Evolutionary conservation across 768 basidiomycete species (phyloP).

Genomic region (Pisolithus albus): DNA sequence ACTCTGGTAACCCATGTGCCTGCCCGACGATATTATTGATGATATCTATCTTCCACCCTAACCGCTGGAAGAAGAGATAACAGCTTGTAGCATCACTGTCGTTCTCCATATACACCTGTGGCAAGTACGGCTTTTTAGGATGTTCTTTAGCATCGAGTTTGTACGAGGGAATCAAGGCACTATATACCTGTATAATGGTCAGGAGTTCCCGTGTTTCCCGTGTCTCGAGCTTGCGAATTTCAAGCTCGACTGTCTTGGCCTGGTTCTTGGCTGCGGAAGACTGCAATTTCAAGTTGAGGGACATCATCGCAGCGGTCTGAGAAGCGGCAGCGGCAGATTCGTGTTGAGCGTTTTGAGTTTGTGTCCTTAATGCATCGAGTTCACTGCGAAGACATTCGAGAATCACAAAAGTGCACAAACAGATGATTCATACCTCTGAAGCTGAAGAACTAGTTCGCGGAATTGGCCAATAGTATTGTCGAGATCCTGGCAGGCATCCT

Average conservation of each 20-base stretch:
- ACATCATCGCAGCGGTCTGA: conserved; percentile 90
- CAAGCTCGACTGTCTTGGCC: conserved; percentile 82
- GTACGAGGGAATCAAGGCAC: not conserved
- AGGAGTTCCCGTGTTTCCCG: conserved; percentile 76
- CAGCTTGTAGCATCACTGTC: conserved; percentile 86
- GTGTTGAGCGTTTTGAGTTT: conserved; percentile 78
- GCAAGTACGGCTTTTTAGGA: conserved; percentile 69
- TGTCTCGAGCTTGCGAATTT: conserved; percentile 80
- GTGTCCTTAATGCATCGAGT: conserved; percentile 72
- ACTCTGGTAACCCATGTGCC: conserved; percentile 76
- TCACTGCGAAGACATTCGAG: conserved; percentile 47
- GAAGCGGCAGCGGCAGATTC: conserved; percentile 79
- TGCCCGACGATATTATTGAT: conserved; percentile 79
- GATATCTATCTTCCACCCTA: conserved; percentile 81
- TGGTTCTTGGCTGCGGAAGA: conserved; percentile 88
- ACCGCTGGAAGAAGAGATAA: conserved; percentile 88
- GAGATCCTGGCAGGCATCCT: conserved; percentile 77
- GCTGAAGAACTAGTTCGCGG: conserved; percentile 78
- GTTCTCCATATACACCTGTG: conserved; percentile 81
- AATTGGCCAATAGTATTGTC: conserved; percentile 88
- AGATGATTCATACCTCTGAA: conserved; percentile 57
- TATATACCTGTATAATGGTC: conserved; percentile 67
- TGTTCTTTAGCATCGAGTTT: conserved; percentile 2
- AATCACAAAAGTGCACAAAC: not conserved
- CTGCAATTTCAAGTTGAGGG: conserved; percentile 90